Evolutionary conservation across 495 filamentous ascomycete species (phyloP).

Genomic region (Podospora anserina): DNA sequence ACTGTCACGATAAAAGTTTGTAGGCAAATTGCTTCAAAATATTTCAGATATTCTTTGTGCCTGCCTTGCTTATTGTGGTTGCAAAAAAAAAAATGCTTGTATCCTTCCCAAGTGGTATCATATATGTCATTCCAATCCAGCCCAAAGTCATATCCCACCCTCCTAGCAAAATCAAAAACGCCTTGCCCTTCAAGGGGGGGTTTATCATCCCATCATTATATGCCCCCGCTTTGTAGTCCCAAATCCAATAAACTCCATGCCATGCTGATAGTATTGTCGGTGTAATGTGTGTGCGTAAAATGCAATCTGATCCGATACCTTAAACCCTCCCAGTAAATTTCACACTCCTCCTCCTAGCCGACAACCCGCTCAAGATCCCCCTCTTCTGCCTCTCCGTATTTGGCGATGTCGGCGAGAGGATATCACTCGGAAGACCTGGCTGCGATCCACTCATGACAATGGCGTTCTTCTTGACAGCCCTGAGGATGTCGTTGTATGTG

Average conservation of each 20-base stretch:
- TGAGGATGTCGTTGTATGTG: slow-evolving; percentile 41
- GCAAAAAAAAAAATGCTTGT: neutral
- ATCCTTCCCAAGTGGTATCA: neutral
- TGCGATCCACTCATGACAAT: slow-evolving; percentile 25
- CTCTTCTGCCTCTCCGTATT: slow-evolving; percentile 29
- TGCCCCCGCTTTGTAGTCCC: neutral
- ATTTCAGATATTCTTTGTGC: neutral
- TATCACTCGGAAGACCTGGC: slow-evolving; percentile 21
- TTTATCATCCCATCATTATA: neutral
- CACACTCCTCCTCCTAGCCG: slow-evolving; percentile 41
- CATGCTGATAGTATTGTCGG: neutral
- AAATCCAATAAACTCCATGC: neutral
- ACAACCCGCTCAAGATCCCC: slow-evolving; percentile 42
- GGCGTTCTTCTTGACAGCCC: slow-evolving; percentile 37
- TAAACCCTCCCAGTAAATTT: slow-evolving; percentile 28
- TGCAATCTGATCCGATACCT: neutral
- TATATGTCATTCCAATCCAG: neutral
- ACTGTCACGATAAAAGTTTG: too few species aligned
- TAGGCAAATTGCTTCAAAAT: neutral
- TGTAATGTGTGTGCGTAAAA: neutral
- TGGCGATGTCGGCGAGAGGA: slow-evolving; percentile 29
- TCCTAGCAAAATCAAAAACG: too few species aligned
- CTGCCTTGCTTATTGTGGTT: neutral
- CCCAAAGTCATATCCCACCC: neutral
- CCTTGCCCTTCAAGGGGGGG: neutral